Evolutionary conservation across 2,329 filamentous ascomycete genomes (phyloP).

Genomic region (Myrmaecium sp.): DNA sequence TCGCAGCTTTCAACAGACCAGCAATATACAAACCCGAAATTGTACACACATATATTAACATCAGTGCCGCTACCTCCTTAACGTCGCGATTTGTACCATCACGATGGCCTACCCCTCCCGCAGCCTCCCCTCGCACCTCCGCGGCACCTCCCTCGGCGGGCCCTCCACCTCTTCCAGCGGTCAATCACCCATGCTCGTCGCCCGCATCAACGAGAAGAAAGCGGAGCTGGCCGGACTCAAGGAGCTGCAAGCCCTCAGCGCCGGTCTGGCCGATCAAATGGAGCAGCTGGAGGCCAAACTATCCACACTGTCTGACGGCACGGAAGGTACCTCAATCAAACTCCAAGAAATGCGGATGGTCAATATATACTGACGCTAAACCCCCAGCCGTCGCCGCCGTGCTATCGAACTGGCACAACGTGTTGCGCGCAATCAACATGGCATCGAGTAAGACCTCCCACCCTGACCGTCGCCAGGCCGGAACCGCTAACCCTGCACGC

Average conservation of each 20-base stretch:
- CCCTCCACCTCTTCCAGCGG: slow-evolving; percentile 32
- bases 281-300: slow-evolving; percentile 65
- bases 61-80: too few relatives aligned
- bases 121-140: slow-evolving; percentile 46
- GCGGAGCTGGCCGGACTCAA: slow-evolving; percentile 64
- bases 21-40: too few relatives aligned
- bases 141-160: slow-evolving; percentile 30
- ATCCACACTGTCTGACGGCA: slow-evolving; percentile 60
- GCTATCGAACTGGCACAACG: slow-evolving; percentile 75
- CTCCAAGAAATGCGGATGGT: slow-evolving; percentile 5
- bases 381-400: slow-evolving; percentile 61
- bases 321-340: slow-evolving; percentile 42
- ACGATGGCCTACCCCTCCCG: slow-evolving; percentile 25
- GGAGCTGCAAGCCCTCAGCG: slow-evolving; percentile 63
- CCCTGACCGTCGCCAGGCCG: slow-evolving; percentile 4
- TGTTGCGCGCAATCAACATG: slow-evolving; percentile 72
- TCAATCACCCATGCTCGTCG: slow-evolving; percentile 53
- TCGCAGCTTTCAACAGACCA: too few relatives aligned
- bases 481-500: slow-evolving; percentile 4
- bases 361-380: too few relatives aligned
- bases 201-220: slow-evolving; percentile 73
- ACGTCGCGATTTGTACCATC: too few relatives aligned
- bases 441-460: slow-evolving; percentile 48
- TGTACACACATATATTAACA: too few relatives aligned
- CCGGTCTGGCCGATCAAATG: slow-evolving; percentile 66